Evolutionary conservation across 2,329 filamentous ascomycete species (phyloP).

Genomic region (Colletotrichum salicis): DNA sequence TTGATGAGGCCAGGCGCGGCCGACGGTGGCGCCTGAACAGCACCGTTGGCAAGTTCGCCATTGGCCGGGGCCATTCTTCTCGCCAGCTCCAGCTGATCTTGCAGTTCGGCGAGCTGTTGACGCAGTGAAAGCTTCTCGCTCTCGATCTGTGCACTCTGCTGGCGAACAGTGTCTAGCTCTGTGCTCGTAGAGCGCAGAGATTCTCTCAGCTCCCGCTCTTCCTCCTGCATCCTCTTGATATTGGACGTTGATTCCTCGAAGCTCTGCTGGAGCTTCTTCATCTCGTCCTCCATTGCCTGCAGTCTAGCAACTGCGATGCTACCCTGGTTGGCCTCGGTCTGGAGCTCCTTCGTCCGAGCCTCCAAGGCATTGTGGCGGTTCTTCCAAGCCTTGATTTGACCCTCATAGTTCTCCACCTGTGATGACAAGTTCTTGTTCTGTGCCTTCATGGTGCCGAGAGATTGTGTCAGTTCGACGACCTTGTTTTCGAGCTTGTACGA

Average conservation of each 20-base stretch:
- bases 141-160: slow-evolving; percentile 80
- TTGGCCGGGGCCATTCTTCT: slow-evolving; percentile 82
- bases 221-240: slow-evolving; percentile 93
- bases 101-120: slow-evolving; percentile 88
- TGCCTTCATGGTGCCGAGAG: slow-evolving; percentile 88
- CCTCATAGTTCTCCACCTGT: slow-evolving; percentile 96
- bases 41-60: slow-evolving; percentile 62
- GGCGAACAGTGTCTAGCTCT: slow-evolving; percentile 83
- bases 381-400: slow-evolving; percentile 96
- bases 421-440: slow-evolving; percentile 91
- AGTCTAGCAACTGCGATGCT: slow-evolving; percentile 93
- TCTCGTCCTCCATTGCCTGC: slow-evolving; percentile 92
- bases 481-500: slow-evolving; percentile 99
- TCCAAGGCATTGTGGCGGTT: slow-evolving; percentile 91
- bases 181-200: slow-evolving; percentile 81
- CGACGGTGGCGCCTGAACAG: slow-evolving; percentile 57
- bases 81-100: slow-evolving; percentile 91
- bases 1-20: slow-evolving; percentile 87
- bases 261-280: slow-evolving; percentile 87
- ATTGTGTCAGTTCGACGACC: slow-evolving; percentile 97
- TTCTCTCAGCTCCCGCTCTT: slow-evolving; percentile 87
- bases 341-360: slow-evolving; percentile 89
- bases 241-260: slow-evolving; percentile 92
- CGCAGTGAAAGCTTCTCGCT: slow-evolving; percentile 86
- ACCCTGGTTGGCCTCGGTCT: slow-evolving; percentile 96